Evolutionary conservation across 2,329 filamentous ascomycete species (phyloP).

Genomic region (Canariomyces notabilis): DNA sequence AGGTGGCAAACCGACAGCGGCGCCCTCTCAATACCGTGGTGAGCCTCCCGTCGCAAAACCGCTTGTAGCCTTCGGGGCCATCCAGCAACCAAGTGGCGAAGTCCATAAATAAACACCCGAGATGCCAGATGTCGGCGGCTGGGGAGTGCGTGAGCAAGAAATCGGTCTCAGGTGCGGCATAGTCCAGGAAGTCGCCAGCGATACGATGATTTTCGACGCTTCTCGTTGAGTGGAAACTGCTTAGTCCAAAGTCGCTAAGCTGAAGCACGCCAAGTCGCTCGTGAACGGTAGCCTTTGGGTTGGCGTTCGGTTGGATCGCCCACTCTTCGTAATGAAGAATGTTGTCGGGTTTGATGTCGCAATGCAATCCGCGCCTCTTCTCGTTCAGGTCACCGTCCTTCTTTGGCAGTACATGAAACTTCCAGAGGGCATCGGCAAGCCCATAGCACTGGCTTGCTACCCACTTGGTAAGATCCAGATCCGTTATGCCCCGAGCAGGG

Average conservation of each 20-base stretch:
- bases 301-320: not conserved
- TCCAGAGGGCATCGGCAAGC: constrained; percentile 1
- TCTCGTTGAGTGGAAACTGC: constrained; percentile 22
- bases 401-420: not conserved
- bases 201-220: constrained; percentile 29
- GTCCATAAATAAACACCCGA: constrained; percentile 12
- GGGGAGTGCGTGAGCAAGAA: constrained; percentile 4
- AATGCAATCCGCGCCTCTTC: constrained; percentile 4
- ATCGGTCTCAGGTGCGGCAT: constrained; percentile 22
- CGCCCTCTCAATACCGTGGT: not conserved
- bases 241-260: constrained; percentile 24
- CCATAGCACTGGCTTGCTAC: constrained; percentile 6
- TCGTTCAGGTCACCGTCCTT: not conserved
- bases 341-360: constrained; percentile 12
- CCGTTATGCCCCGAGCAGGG: not conserved
- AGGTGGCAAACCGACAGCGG: not conserved
- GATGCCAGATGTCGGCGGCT: constrained; percentile 10
- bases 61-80: constrained; percentile 2
- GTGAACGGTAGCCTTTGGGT: not conserved
- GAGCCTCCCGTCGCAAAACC: not conserved
- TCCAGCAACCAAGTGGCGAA: constrained; percentile 10
- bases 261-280: constrained; percentile 17
- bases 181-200: constrained; percentile 29
- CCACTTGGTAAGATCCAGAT: constrained; percentile 1
- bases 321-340: constrained; percentile 9